A percentile compares a stretch with the other conserved stretches of the same genome.
Conservation (phyloP, 73 alveolate species). For the Stentor roeselii region DNA sequence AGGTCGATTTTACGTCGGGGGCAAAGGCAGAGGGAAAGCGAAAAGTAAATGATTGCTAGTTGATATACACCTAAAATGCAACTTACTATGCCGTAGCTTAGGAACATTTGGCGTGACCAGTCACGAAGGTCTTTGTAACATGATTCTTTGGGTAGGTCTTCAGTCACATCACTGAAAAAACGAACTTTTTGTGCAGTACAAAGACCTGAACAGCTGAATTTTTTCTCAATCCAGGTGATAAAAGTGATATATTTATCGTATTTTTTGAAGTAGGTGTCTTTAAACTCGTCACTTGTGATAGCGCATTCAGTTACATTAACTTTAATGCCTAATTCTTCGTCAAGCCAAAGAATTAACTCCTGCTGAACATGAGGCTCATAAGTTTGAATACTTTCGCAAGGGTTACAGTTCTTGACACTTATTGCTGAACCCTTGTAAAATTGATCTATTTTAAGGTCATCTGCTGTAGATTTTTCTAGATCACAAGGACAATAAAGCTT, state of each 20-base stretch:
- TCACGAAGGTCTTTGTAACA: neutral
- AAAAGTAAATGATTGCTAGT: no score
- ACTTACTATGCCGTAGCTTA: neutral
- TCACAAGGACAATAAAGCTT: slow-evolving; percentile 22
- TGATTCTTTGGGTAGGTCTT: neutral
- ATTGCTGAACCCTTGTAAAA: neutral
- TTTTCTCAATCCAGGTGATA: neutral
- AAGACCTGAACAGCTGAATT: neutral
- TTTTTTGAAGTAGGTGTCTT: neutral
- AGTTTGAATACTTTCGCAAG: neutral
- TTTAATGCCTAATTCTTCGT: no score
- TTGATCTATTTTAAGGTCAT: neutral
- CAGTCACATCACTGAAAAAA: neutral
- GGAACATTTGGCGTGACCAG: neutral
- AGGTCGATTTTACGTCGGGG: no score
- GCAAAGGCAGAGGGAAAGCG: neutral
- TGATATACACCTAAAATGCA: neutral
- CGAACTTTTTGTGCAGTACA: neutral
- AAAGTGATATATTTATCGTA: neutral
- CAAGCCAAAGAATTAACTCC: neutral
- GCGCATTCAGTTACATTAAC: neutral
- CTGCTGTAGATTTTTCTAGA: neutral
- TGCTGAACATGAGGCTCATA: neutral
- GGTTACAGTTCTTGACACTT: neutral
- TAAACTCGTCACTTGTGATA: neutral